Evolutionary conservation across 371 early-diverging fungal species (phyloP), one percentile per base, ranked within the genome.

Genomic region (Zopfochytrium polystomum): DNA sequence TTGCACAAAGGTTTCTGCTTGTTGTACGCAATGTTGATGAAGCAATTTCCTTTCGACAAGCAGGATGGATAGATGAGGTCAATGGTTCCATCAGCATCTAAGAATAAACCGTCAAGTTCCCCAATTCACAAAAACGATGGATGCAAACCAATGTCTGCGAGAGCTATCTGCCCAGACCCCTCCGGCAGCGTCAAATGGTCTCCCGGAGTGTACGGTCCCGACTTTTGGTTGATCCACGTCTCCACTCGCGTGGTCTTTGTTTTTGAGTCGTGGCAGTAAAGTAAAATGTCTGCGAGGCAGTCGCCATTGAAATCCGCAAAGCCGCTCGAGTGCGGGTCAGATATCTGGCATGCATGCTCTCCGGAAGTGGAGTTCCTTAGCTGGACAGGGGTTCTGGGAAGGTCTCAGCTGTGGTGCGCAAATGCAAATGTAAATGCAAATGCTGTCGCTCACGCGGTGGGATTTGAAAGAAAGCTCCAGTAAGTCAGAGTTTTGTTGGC

Each of bases 221-320:
- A 11, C 42, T 38, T 11, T 2, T 80, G 65, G 70, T 89, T 89
- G 22, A 77, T n/a, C n/a, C n/a, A n/a, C n/a, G n/a, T n/a, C n/a
- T n/a, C n/a, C n/a, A n/a, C n/a, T n/a, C n/a, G n/a, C n/a, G n/a
- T n/a, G n/a, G n/a, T n/a, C n/a, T n/a, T n/a, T n/a, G n/a, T n/a
- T n/a, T n/a, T n/a, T n/a, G n/a, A n/a, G 3, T 11, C 26, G 22
- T 18, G 30, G 18, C 13, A 31, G 25, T 0, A 44, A 15, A 11
- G 5, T 32, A 25, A 15, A 13, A 20, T 44, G 57, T 66, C 59
- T 34, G 93, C 85, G 48, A 87, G 67, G 67, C 96, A 95, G 75
- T 95, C 96, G 27, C 95, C 95, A 65, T 95, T 78, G 26, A 95
- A 63, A 70, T 95, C 96, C 0, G 94, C 69, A 74, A 93, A 93